Evolutionary conservation across 2,329 filamentous ascomycete genomes (phyloP).

Genomic region (Lachnellula suecica): DNA sequence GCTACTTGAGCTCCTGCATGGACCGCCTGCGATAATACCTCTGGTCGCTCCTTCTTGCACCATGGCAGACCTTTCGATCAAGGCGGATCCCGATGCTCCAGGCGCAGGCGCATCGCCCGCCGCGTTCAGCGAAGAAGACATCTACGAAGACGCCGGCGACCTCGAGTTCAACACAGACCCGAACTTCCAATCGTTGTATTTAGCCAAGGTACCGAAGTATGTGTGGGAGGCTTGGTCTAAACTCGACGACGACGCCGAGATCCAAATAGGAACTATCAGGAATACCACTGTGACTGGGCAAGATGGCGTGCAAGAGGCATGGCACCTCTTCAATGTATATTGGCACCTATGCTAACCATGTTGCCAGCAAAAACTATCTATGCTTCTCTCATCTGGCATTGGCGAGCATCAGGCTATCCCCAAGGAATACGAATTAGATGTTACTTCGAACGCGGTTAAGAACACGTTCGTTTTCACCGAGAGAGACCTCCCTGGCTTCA

Average conservation of each 20-base stretch:
- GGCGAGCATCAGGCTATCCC: constrained; percentile 73
- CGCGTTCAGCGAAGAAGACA: constrained; percentile 59
- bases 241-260: constrained; percentile 77
- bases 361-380: constrained; percentile 49
- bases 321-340: constrained; percentile 8
- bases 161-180: constrained; percentile 51
- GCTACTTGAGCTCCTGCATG: constrained; percentile 16
- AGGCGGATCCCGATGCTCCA: constrained; percentile 47
- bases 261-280: constrained; percentile 73
- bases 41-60: constrained; percentile 2
- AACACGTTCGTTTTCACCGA: constrained; percentile 95
- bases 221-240: constrained; percentile 78
- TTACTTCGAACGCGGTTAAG: constrained; percentile 64
- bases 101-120: constrained; percentile 41
- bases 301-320: constrained; percentile 47
- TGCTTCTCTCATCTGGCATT: constrained; percentile 66
- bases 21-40: constrained; percentile 17
- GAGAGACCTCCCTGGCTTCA: constrained; percentile 82
- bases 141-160: constrained; percentile 68
- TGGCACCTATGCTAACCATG: constrained; percentile 10
- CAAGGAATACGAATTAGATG: constrained; percentile 81
- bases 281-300: constrained; percentile 49
- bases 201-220: constrained; percentile 76
- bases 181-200: constrained; percentile 53
- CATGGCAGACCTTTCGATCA: constrained; percentile 40